Conservation (phyloP, 1,284 basidiomycete species). For the Ustilago cynodontis region DNA sequence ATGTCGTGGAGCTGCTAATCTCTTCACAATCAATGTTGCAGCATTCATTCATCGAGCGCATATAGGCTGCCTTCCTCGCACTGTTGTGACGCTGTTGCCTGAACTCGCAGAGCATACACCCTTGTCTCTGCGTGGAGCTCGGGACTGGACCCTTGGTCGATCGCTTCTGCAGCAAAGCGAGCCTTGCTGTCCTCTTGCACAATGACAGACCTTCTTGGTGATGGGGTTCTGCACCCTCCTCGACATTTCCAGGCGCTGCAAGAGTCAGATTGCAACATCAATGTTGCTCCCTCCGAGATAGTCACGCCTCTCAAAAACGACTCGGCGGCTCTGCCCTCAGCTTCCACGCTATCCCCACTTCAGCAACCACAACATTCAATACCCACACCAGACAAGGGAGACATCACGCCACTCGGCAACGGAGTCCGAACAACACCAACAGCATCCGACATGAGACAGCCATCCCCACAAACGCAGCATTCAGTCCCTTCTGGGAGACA, state of each 20-base stretch:
- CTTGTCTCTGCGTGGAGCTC: background rate
- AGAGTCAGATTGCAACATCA: constrained; percentile 8
- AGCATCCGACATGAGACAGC: background rate
- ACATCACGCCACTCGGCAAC: background rate
- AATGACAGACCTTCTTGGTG: constrained; percentile 17
- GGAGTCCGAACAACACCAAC: background rate
- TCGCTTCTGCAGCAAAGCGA: background rate
- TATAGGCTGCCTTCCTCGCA: background rate
- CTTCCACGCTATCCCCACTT: background rate
- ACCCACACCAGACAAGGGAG: background rate
- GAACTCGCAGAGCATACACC: background rate
- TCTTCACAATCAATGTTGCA: no score
- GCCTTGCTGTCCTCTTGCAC: background rate
- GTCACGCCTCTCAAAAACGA: background rate
- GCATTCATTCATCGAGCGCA: background rate
- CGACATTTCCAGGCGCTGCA: background rate
- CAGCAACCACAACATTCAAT: constrained; percentile 1
- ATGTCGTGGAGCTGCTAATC: no score
- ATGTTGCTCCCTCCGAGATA: background rate
- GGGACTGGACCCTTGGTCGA: background rate
- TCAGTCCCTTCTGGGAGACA: background rate
- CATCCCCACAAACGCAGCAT: constrained; percentile 3
- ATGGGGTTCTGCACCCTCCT: background rate
- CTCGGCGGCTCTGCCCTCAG: background rate
- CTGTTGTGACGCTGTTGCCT: background rate